Evolutionary conservation across 805 yeast species (phyloP).

Genomic region (Barnettozyma populi): DNA sequence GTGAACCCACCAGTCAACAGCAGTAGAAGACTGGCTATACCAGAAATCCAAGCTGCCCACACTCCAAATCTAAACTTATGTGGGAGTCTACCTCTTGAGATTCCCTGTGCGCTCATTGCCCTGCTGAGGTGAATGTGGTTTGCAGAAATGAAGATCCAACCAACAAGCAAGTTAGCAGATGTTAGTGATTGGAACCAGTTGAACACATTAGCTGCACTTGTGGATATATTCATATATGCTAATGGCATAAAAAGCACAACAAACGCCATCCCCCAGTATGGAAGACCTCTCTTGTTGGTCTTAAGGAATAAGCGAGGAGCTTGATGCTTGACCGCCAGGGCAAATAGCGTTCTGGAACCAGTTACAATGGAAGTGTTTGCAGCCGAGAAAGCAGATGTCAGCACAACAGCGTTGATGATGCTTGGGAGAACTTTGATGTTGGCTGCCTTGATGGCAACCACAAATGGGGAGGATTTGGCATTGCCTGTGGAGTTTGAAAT

Average conservation of each 20-base stretch:
- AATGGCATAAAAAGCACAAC: conserved; percentile 28
- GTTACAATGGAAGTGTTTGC: conserved; percentile 28
- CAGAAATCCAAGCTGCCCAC: conserved; percentile 28
- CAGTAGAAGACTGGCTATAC: conserved; percentile 21
- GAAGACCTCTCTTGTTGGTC: conserved; percentile 30
- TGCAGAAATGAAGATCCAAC: conserved; percentile 27
- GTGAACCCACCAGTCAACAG: conserved; percentile 32
- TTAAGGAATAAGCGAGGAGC: conserved; percentile 33
- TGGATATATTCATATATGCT: conserved; percentile 28
- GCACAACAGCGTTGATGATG: conserved; percentile 34
- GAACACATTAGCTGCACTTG: conserved; percentile 27
- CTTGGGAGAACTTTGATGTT: conserved; percentile 31
- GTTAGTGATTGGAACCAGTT: conserved; percentile 30
- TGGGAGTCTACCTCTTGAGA: conserved; percentile 29
- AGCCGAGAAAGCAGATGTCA: conserved; percentile 36
- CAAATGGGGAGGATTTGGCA: conserved; percentile 33
- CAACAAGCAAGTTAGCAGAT: conserved; percentile 26
- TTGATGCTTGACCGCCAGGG: conserved; percentile 31
- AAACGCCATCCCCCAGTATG: conserved; percentile 26
- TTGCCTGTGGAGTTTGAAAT: conserved; percentile 28
- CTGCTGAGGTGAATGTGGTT: conserved; percentile 27
- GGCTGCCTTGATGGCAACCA: conserved; percentile 44
- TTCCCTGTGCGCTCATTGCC: conserved; percentile 37
- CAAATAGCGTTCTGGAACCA: conserved; percentile 30
- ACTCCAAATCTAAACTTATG: conserved; percentile 25